Base-by-base conservation (phyloP, 2,329 filamentous ascomycete species). In the Aspergillus japonicus region DNA sequence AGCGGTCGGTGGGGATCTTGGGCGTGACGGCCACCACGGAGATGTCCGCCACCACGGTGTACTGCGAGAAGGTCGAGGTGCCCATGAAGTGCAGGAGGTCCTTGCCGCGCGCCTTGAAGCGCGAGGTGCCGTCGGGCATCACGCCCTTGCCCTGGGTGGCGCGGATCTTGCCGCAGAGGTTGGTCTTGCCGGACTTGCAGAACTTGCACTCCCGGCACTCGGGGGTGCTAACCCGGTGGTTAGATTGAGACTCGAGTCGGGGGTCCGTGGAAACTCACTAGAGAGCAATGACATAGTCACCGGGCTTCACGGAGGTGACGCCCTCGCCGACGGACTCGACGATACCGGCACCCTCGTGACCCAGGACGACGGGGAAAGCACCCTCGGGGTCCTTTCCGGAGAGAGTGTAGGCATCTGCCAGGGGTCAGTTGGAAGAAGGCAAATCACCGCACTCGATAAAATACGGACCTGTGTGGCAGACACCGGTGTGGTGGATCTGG, bases 181-280 rank as follows among this genome's bases (percentile, higher is more conserved):
- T 96, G 72, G 94, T 98, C 88, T 99, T 99, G 81, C 94, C 95
- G 47, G 94, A 98, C 80, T 92, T 95, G 89, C 95, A 99, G 86
- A 98, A 98, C 83, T 98, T 98, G 88, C 95, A 99, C 79, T 98
- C 94, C 69, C 87, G 84, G 83, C 95, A 98, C 82, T 98, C 94
- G 66, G 95, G 95, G 50, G 93, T 98, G 84, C 92, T 96, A 72
- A 47, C 24, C 50, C 47, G 54, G 61, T 50, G 64, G 72, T 55
- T 7, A n/a, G 4, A 14, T 31, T 2, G 2, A 21, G 35, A 6
- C 14, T 35, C 14, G 11, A 23, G 23, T 23, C 23, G 23, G 23
- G 23, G 3, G 3, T 3, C 23, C 23, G 23, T 23, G 23, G 23
- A 23, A 23, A 23, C 23, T 62, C 85, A 92, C 88, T 96, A 96